A percentile compares a stretch with the other conserved stretches of the same genome.
phyloP scores from a whole-genome alignment of 441 rosid genomes.

The Omphalea diandra region DNA sequence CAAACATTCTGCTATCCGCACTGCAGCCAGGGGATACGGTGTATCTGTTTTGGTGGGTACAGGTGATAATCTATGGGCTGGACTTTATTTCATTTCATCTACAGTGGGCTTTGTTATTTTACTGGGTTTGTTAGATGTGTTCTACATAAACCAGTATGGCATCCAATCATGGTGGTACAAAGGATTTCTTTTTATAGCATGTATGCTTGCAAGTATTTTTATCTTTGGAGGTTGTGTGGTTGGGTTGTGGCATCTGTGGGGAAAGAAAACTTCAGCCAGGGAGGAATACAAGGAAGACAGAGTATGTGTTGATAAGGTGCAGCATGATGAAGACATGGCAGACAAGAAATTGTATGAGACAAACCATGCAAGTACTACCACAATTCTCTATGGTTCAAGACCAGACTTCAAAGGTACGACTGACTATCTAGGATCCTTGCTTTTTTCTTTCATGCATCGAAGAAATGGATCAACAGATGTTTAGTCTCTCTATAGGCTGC shows the following conservation, averaged over 20 bases:
- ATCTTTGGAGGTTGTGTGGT: constrained; percentile 65
- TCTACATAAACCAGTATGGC: constrained; percentile 50
- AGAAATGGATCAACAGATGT: not conserved
- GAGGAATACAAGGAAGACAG: constrained; percentile 22
- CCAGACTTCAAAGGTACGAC: constrained; percentile 67
- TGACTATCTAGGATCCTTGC: not conserved
- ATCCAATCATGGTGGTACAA: constrained; percentile 66
- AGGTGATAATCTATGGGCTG: constrained; percentile 63
- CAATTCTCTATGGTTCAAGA: constrained; percentile 58
- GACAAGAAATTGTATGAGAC: constrained; percentile 17
- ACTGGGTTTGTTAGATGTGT: constrained; percentile 41
- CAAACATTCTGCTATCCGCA: constrained; percentile 36
- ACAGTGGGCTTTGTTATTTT: constrained; percentile 51
- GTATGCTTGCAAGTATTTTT: constrained; percentile 63
- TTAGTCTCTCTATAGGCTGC: not conserved
- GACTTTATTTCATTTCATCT: constrained; percentile 48
- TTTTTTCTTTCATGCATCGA: not conserved
- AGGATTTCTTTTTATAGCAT: constrained; percentile 52
- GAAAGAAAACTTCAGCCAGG: constrained; percentile 21
- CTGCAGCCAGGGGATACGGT: constrained; percentile 34
- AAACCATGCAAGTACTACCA: constrained; percentile 31
- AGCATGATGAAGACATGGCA: constrained; percentile 7
- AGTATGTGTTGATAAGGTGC: constrained; percentile 14
- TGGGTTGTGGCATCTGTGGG: constrained; percentile 66
- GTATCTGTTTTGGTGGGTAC: constrained; percentile 72